Evolutionary conservation across 2,329 filamentous ascomycete genomes (phyloP), one percentile per base, ranked within the genome.

Genomic region (Calonectria honghensis): DNA sequence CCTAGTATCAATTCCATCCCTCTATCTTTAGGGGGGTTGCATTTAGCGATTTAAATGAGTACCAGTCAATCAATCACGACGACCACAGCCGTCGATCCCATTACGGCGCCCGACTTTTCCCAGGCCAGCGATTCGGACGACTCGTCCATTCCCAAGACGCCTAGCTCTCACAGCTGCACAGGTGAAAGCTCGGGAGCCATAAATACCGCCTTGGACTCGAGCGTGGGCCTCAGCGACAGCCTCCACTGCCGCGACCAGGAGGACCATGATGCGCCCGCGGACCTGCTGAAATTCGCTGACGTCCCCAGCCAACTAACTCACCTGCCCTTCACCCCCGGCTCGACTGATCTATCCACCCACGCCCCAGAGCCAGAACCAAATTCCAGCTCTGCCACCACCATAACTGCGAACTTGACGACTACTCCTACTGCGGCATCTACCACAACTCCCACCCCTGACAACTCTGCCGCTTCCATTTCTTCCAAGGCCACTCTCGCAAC

Each of bases 281-380:
- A 76, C 74, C 77, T 77, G 64, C 76, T 83, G 77, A 81, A 80
- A 76, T 78, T 79, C 77, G 78, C 81, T 80, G 80, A 81, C 76
- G 73, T 80, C 73, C 80, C 79, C 76, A 76, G 76, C 76, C 76
- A 81, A 70, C 73, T 79, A 69, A 76, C 81, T 70, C 76, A 79
- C 73, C 77, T 79, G 72, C 77, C 79, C 59, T 81, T 77, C 77
- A 80, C 77, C 80, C 81, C 80, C 75, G 79, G 79, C 76, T 79
- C 81, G 73, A 76, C 75, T 76, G 78, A 78, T 76, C 74, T 74
- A 78, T 77, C 73, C 78, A 79, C 78, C 73, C 73, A 73, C 73
- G 74, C 72, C 78, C 78, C 77, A 66, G 73, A 75, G 72, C 75
- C 72, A 75, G 80, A 78, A 80, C 78, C 78, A 68, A 81, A 77